These are phyloP conservation scores for Alternaria ethzedia DNA, from an alignment of 2,329 filamentous ascomycete genomes.

Conservation along the genomic window DNA sequence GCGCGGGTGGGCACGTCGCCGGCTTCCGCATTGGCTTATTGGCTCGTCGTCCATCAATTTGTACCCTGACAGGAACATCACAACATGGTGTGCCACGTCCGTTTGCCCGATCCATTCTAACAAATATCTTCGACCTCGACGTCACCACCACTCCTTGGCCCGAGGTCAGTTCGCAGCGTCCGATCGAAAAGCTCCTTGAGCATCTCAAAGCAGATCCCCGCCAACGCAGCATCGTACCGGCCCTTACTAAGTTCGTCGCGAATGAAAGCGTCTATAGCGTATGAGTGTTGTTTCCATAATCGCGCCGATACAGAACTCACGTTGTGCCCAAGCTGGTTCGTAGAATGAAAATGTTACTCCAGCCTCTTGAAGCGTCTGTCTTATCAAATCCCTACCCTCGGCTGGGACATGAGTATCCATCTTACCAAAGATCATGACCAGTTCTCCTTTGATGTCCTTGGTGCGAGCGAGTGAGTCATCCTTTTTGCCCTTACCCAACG, in stretches of 20 bases:
- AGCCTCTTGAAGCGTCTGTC: conserved; percentile 51
- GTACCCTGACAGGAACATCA: not conserved
- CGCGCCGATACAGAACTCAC: conserved; percentile 49
- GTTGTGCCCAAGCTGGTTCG: conserved; percentile 91
- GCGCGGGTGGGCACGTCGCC: conserved; percentile 6
- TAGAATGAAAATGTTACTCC: conserved; percentile 80
- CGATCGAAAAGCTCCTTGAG: conserved; percentile 84
- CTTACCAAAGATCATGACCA: conserved; percentile 90
- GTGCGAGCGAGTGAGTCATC: conserved; percentile 69
- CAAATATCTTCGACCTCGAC: conserved; percentile 76
- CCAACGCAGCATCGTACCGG: conserved; percentile 87
- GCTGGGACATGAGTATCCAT: conserved; percentile 89
- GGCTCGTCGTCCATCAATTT: not conserved
- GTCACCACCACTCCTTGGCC: conserved; percentile 66
- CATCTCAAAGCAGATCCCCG: conserved; percentile 89
- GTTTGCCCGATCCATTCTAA: conserved; percentile 3
- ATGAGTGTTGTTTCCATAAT: not conserved
- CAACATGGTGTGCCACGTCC: not conserved
- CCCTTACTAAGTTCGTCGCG: conserved; percentile 91
- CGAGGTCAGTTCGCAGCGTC: conserved; percentile 78
- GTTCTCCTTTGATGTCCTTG: conserved; percentile 74
- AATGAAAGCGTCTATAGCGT: conserved; percentile 76
- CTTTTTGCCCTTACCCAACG: conserved; percentile 71
- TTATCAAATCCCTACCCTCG: conserved; percentile 80
- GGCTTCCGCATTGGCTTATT: conserved; percentile 4